Conservation (phyloP, 1,284 basidiomycete species). For the Paramarasmius palmivorus region DNA sequence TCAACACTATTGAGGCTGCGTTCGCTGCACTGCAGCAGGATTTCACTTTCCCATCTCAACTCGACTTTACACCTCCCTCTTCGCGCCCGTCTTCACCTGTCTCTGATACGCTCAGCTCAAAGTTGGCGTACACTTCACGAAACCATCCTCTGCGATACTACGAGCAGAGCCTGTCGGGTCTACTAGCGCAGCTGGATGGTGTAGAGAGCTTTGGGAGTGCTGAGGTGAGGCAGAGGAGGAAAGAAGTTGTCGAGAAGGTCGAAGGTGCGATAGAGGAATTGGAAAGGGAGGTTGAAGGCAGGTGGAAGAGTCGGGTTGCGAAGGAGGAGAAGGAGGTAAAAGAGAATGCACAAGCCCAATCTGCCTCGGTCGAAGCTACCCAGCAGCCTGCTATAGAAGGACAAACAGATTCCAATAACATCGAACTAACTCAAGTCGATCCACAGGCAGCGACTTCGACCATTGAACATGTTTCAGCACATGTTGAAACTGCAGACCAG, state of each 20-base stretch:
- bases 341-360: neutral
- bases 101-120: constrained; percentile 19
- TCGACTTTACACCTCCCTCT: constrained; percentile 37
- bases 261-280: constrained; percentile 55
- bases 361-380: neutral
- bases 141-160: constrained; percentile 62
- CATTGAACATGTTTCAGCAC: neutral
- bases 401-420: neutral
- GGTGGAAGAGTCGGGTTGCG: constrained; percentile 19
- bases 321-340: constrained; percentile 10
- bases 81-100: constrained; percentile 18
- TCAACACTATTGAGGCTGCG: constrained; percentile 36
- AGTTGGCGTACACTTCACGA: constrained; percentile 47
- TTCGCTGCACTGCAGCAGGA: constrained; percentile 37
- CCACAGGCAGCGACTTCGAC: neutral
- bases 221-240: constrained; percentile 47
- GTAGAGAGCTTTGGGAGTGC: constrained; percentile 58
- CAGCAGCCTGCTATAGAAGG: neutral
- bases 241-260: constrained; percentile 50
- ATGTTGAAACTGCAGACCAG: too few relatives aligned
- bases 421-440: too few relatives aligned
- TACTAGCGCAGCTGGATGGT: constrained; percentile 56
- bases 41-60: constrained; percentile 41
- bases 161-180: constrained; percentile 52
- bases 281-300: constrained; percentile 37